Evolutionary conservation across 2,329 filamentous ascomycete genomes (phyloP), one percentile per base, ranked within the genome.

Genomic region (Ascochyta koolunga): DNA sequence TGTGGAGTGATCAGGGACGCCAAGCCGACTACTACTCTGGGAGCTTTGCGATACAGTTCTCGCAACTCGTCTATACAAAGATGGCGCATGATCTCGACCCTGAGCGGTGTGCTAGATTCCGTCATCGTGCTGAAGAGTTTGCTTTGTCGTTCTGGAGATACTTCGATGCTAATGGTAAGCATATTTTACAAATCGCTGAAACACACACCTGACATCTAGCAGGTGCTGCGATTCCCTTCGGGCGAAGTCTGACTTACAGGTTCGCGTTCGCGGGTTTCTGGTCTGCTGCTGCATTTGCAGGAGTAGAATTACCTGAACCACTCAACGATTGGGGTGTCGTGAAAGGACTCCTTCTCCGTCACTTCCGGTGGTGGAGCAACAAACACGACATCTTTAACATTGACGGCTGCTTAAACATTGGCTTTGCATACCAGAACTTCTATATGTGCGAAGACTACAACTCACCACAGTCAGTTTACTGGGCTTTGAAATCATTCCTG

Each of bases 381-480:
- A 61, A 67, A 1, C 59, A 62, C 4, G 72, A 80, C 39, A 78
- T 82, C 1, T 83, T 83, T 64, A 70, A 79, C 42, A 31, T 72
- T 0, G 81, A 83, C 50, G 80, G 81, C 0, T 82, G 80, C 0
- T 37, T 83, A 16, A 82, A 77, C 2, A 81, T 83, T 31, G 81
- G 76, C 10, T 79, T 75, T 44, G 61, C 71, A 1, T 78, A 76
- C 32, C 75, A 75, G 9, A 84, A 84, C 57, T 82, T 83, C 78
- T 84, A 79, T 59, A 77, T 84, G 76, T 72, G 74, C 31, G 82
- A 85, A 61, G 79, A 83, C 57, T 84, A 85, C 65, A 84, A 84
- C 61, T 84, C 82, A 1, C 81, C 82, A 0, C 82, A 84, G 54
- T 84, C 81, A 0, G 73, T 77, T 0, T 85, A 84, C 60, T 84